Base-by-base conservation (phyloP, 331 rosid species). In the Erythrophleum ivorense region DNA sequence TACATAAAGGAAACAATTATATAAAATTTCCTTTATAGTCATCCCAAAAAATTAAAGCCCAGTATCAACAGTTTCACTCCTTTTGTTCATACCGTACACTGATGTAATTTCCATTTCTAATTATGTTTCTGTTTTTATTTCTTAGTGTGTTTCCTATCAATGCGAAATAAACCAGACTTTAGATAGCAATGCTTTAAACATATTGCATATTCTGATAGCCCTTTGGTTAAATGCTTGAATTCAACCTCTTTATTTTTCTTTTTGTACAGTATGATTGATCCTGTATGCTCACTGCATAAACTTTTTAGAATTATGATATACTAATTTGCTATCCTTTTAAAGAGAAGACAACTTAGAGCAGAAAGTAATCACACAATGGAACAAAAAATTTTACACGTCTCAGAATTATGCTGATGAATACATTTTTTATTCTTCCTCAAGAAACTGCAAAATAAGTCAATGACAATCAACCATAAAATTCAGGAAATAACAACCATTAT, bases 21-120 rank as follows among this genome's bases (percentile, higher is more conserved):
- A 36, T 38, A 74, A n/a, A 38, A 74, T 54, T n/a, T 74, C 78
- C 38, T 5, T 55, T 19, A 60, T 71, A 9, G 9, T 36, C 46
- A 15, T 21, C 16, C 79, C 40, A 55, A 68, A 34, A 59, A 46
- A 45, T 33, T 46, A 75, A 55, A 18, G 24, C 70, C n/a, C 43
- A 8, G 13, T 49, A 15, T 75, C 63, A 58, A 43, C 40, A 8
- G 12, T 21, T 75, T 59, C 3, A 18, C 43, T 58, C 29, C 71
- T n/a, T 45, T 71, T 48, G 70, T 70, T 21, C 40, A 65, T 74
- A 33, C n/a, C 69, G 41, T 41, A 74, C 40, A 31, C 75, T 55
- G 15, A 11, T 53, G 75, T 41, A 18, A 81, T 80, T 46, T 59
- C 72, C 21, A 71, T 71, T 46, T 19, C 71, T n/a, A 21, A 59